These are phyloP conservation scores for Penicillium griseofulvum DNA, from an alignment of 2,329 filamentous ascomycete genomes.

Conservation along the genomic window DNA sequence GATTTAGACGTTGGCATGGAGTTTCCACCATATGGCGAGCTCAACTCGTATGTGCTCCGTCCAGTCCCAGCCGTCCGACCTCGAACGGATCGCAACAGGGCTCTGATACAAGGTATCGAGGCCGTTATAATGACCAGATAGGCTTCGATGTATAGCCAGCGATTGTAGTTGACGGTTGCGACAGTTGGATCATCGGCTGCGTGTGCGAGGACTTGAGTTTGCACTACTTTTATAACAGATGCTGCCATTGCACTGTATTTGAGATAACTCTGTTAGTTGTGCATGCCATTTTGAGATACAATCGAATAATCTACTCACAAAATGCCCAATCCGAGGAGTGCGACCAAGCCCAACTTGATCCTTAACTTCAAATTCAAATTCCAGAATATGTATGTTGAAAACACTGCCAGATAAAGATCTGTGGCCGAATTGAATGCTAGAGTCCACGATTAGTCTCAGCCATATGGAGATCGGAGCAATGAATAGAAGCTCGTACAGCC, in stretches of 20 bases:
- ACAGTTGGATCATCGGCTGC: constrained; percentile 19
- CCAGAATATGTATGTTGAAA: constrained; percentile 33
- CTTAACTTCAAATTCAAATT: constrained; percentile 30
- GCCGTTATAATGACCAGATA: constrained; percentile 33
- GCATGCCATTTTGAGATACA: no score
- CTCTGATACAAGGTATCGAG: constrained; percentile 31
- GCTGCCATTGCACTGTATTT: constrained; percentile 26
- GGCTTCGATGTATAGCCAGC: constrained; percentile 31
- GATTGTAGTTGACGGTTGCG: constrained; percentile 25
- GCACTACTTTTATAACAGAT: constrained; percentile 26
- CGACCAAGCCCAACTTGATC: constrained; percentile 31
- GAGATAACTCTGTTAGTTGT: not conserved
- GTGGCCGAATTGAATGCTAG: constrained; percentile 27
- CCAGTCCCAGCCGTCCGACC: not conserved
- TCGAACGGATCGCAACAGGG: constrained; percentile 15
- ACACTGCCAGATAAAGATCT: constrained; percentile 33
- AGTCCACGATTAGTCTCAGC: not conserved
- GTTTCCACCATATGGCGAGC: constrained; percentile 7
- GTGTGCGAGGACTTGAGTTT: constrained; percentile 20
- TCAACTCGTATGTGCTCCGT: constrained; percentile 14
- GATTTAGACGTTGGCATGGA: constrained; percentile 1
- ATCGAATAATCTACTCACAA: constrained; percentile 21
- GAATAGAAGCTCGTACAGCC: constrained; percentile 16
- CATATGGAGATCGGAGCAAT: not conserved
- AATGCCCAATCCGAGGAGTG: constrained; percentile 31